A percentile compares a stretch with the other conserved stretches of the same genome.
Evolutionary conservation across 192 early-diverging fungal species (phyloP).

Genomic region (Coemansia sp.): DNA sequence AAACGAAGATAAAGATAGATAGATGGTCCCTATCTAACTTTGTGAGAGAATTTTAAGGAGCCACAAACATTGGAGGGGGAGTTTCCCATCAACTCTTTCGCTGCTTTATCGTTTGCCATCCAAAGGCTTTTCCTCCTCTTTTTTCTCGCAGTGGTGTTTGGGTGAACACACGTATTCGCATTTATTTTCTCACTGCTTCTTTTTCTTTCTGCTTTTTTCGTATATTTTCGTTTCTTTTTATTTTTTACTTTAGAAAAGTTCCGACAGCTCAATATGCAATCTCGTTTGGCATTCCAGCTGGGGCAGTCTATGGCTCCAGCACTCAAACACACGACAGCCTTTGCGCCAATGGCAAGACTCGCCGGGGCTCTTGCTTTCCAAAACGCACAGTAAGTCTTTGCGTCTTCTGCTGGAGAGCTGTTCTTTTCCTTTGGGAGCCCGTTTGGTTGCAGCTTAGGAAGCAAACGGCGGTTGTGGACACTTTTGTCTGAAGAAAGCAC

Average conservation of each 20-base stretch:
- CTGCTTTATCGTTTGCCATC: neutral
- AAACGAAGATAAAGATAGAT: no score
- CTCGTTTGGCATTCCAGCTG: slow-evolving; percentile 40
- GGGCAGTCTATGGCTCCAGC: slow-evolving; percentile 39
- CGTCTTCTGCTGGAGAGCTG: no score
- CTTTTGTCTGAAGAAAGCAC: no score
- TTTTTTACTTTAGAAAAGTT: slow-evolving; percentile 8
- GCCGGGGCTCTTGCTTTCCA: slow-evolving; percentile 26
- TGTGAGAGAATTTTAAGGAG: no score
- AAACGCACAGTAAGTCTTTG: slow-evolving; percentile 45
- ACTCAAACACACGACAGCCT: slow-evolving; percentile 33
- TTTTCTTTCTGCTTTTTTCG: slow-evolving; percentile 7
- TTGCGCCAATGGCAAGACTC: slow-evolving; percentile 26
- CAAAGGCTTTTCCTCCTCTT: neutral
- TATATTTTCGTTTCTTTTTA: slow-evolving; percentile 11
- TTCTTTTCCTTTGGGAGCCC: no score
- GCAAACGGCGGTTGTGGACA: no score
- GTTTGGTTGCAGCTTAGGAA: no score
- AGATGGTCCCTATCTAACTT: no score
- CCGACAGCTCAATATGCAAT: slow-evolving; percentile 35
- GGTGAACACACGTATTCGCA: neutral
- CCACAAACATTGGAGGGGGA: no score
- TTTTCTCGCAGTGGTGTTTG: no score
- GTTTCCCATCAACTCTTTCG: neutral
- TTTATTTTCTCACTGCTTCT: slow-evolving; percentile 2